Base-by-base conservation (phyloP, 768 basidiomycete species). In the Suillus discolor region DNA sequence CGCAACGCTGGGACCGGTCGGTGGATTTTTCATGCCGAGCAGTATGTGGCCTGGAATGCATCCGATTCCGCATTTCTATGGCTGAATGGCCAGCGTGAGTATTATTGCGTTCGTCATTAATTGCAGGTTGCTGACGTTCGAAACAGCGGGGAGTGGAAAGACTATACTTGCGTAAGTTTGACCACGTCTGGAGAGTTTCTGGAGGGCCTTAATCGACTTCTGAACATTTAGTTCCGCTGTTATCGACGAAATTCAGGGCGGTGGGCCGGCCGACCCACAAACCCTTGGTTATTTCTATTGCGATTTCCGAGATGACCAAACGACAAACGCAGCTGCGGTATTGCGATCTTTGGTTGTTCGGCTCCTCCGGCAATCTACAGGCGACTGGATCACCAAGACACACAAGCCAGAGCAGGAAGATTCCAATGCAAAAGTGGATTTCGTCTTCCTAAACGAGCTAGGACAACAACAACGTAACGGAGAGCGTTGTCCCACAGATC, bases 291-390 rank as follows among this genome's bases (percentile, higher is more conserved):
- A 44, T 7, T 44, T 44, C 8, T 44, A 44, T 44, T 44, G 42
- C 42, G 8, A 44, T 44, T 44, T 44, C 42, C 6, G 18, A 44
- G 13, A 44, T 2, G 63, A 67, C 18, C 62, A 47, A 15, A 61
- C 64, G 4, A 71, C 45, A 34, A 63, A 20, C n/a, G 47, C 65
- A 1, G 18, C 54, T 11, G 66, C 71, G 39, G 57, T 70, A n/a
- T 59, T 73, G 57, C 66, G 71, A 0, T 72, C 72, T 3, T 11
- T 73, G 0, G 54, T 71, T n/a, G 63, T 57, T 7, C 72, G 73
- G 38, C n/a, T 70, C 6, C 42, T 44, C 7, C 8, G 13, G 12
- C 16, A 34, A 34, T 34, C 16, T 18, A 18, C 18, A 20, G 1
- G 8, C 12, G 42, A 44, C 31, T 55, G 28, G 54, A 34, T 55